Percentiles rank a stretch among this genome's conserved stretches.
Conservation (phyloP, 192 early-diverging fungal genomes). For the Gonapodya prolifera region DNA sequence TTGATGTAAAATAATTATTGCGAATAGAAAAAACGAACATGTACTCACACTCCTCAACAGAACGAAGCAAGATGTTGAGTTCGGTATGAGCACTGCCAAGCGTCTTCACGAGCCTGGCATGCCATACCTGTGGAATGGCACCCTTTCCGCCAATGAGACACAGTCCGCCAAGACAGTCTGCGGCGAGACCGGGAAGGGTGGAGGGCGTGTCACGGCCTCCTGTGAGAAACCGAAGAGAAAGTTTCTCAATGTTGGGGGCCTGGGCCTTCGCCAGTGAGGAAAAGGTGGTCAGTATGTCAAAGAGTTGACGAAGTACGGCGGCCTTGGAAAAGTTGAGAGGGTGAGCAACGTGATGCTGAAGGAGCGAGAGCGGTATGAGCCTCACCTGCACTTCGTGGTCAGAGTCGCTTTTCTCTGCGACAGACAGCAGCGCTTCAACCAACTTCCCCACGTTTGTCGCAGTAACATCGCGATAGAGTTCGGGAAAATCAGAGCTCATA, state of each 20-base stretch:
- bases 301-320: not conserved
- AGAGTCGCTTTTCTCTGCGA: not conserved
- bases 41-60: not conserved
- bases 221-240: not conserved
- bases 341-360: no score
- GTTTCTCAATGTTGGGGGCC: not conserved
- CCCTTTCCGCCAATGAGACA: not conserved
- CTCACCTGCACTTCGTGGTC: not conserved
- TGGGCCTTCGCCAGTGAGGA: not conserved
- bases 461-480: not conserved
- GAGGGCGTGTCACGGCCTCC: not conserved
- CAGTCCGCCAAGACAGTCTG: not conserved
- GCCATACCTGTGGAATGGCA: not conserved
- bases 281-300: not conserved
- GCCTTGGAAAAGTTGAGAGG: not conserved
- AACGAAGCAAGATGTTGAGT: not conserved
- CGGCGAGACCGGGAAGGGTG: not conserved
- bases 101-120: not conserved
- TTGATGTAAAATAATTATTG: not conserved
- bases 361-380: no score
- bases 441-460: not conserved
- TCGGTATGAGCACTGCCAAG: not conserved
- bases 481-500: not conserved
- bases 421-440: not conserved
- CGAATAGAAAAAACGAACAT: not conserved